A percentile compares a stretch with the other conserved stretches of the same genome.
Conservation (phyloP, 805 yeast genomes). For the Sungouiozyma intestinalis region DNA sequence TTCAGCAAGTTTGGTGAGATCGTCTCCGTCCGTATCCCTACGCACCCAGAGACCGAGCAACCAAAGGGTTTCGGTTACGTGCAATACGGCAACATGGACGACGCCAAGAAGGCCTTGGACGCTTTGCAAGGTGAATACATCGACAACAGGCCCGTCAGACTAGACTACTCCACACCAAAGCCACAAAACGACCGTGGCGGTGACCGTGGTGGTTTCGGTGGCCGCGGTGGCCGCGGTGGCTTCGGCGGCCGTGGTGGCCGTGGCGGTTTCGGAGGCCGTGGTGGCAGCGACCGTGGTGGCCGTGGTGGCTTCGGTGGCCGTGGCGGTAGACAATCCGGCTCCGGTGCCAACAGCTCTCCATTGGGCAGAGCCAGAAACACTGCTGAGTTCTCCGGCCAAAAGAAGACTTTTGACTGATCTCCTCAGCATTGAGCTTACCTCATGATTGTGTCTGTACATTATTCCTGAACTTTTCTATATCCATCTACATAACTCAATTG, state of each 20-base stretch:
- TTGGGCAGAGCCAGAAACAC: slow-evolving; percentile 32
- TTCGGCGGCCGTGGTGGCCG: slow-evolving; percentile 36
- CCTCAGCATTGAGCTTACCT: no score
- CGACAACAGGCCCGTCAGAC: slow-evolving; percentile 87
- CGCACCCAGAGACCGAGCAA: slow-evolving; percentile 97
- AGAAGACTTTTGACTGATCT: slow-evolving; percentile 71
- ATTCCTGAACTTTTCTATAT: neutral
- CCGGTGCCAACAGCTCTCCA: slow-evolving; percentile 61
- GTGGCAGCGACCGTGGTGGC: slow-evolving; percentile 31
- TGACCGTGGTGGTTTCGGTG: slow-evolving; percentile 26
- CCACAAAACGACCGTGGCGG: slow-evolving; percentile 41
- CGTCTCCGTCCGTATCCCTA: slow-evolving; percentile 87
- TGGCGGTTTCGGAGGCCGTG: slow-evolving; percentile 30
- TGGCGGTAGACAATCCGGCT: slow-evolving; percentile 28
- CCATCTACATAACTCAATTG: neutral
- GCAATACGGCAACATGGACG: slow-evolving; percentile 77
- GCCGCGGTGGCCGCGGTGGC: slow-evolving; percentile 24
- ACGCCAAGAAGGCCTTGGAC: slow-evolving; percentile 80
- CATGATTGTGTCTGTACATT: neutral
- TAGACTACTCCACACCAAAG: slow-evolving; percentile 90
- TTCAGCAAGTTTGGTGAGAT: slow-evolving; percentile 77
- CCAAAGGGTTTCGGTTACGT: slow-evolving; percentile 99
- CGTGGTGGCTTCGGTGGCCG: slow-evolving; percentile 25
- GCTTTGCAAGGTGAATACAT: slow-evolving; percentile 82
- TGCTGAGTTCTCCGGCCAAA: slow-evolving; percentile 72